Conservation (phyloP, 2,329 filamentous ascomycete genomes). For the Cercospora citrullina region DNA sequence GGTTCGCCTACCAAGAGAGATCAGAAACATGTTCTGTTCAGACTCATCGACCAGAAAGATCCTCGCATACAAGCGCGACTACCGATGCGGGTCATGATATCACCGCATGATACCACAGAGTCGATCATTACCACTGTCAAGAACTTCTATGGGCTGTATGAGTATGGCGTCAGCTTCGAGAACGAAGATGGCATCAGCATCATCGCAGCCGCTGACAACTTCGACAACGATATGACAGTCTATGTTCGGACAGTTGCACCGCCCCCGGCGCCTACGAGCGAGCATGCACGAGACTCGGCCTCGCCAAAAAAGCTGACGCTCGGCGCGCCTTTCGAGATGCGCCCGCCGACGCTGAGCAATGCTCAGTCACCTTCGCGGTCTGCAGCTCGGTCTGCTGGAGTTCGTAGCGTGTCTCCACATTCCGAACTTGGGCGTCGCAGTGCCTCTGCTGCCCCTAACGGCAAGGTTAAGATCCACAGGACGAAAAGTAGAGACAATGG, state of each 20-base stretch:
- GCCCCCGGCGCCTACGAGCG: constrained; percentile 25
- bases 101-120: constrained; percentile 91
- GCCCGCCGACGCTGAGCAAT: constrained; percentile 59
- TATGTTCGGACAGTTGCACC: constrained; percentile 65
- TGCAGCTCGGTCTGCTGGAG: constrained; percentile 67
- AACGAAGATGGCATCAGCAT: constrained; percentile 85
- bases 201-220: constrained; percentile 95
- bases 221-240: constrained; percentile 86
- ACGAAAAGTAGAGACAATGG: constrained; percentile 55
- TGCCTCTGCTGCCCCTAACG: constrained; percentile 68
- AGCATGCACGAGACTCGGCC: constrained; percentile 33
- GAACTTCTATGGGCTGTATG: constrained; percentile 97
- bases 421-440: constrained; percentile 71
- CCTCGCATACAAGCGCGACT: constrained; percentile 60
- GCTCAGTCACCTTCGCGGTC: constrained; percentile 66
- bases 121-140: constrained; percentile 98
- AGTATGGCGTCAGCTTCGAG: constrained; percentile 89
- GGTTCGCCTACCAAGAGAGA: constrained; percentile 41
- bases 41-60: constrained; percentile 57
- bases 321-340: constrained; percentile 65
- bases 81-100: constrained; percentile 88
- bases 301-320: constrained; percentile 59
- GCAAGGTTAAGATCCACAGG: constrained; percentile 57
- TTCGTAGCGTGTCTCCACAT: constrained; percentile 76
- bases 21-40: constrained; percentile 75